These are phyloP conservation scores for Picochlorum sp. DNA, from an alignment of 139 green algal species.

Conservation along the genomic window DNA sequence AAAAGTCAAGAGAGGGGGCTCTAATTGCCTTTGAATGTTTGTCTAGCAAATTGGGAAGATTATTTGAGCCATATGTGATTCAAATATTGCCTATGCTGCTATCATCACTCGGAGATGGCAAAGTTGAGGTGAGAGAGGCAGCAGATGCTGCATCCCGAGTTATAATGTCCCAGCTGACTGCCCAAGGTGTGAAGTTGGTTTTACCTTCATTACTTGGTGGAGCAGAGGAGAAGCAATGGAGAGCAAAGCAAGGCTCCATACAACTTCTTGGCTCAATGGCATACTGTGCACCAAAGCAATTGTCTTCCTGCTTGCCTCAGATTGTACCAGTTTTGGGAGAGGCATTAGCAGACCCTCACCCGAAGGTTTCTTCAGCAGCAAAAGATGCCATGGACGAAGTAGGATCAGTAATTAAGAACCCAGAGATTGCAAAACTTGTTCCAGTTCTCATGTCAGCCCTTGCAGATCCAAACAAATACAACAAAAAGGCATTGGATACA, in stretches of 20 bases:
- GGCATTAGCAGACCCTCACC: slow-evolving; percentile 78
- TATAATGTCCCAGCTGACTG: slow-evolving; percentile 91
- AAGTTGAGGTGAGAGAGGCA: slow-evolving; percentile 54
- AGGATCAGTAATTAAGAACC: slow-evolving; percentile 87
- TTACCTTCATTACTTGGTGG: slow-evolving; percentile 83
- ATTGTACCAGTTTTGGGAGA: slow-evolving; percentile 81
- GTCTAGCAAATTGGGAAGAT: slow-evolving; percentile 75
- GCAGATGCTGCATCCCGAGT: slow-evolving; percentile 65
- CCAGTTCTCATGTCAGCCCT: slow-evolving; percentile 79
- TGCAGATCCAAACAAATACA: slow-evolving; percentile 69
- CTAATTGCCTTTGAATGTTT: slow-evolving; percentile 91
- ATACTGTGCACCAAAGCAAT: slow-evolving; percentile 90
- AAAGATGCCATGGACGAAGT: slow-evolving; percentile 73
- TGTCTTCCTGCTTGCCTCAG: slow-evolving; percentile 79
- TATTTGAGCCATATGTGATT: slow-evolving; percentile 99
- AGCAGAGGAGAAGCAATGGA: slow-evolving; percentile 79
- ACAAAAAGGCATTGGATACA: slow-evolving; percentile 47
- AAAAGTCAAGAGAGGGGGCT: slow-evolving; percentile 63
- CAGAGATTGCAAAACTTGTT: slow-evolving; percentile 79
- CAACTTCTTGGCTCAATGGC: slow-evolving; percentile 97
- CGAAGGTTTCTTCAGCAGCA: slow-evolving; percentile 79
- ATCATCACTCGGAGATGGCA: slow-evolving; percentile 74
- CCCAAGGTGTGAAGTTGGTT: slow-evolving; percentile 88
- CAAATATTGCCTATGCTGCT: slow-evolving; percentile 89
- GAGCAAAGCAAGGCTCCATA: slow-evolving; percentile 87